Evolutionary conservation across 2,329 filamentous ascomycete species (phyloP).

Genomic region (Exutisphaerella laricina): DNA sequence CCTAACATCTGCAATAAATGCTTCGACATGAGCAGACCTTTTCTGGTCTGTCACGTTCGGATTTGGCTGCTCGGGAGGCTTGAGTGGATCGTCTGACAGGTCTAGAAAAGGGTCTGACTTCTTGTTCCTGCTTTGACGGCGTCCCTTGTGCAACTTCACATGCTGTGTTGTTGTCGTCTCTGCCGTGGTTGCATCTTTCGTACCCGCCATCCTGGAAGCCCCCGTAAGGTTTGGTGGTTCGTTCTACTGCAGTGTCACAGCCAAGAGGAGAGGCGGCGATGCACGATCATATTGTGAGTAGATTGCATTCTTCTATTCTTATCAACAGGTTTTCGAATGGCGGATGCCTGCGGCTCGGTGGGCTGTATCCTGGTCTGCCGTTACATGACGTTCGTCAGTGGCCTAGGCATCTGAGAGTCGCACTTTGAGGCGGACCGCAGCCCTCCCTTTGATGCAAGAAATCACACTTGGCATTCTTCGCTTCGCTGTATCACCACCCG

Average conservation of each 20-base stretch:
- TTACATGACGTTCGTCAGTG: neutral
- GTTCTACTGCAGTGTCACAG: conserved; percentile 17
- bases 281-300: conserved; percentile 1
- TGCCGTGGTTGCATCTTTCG: conserved; percentile 9
- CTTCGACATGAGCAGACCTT: conserved; percentile 6
- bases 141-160: conserved; percentile 5
- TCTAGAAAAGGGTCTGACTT: conserved; percentile 28
- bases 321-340: neutral
- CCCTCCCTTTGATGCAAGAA: neutral
- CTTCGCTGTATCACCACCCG: neutral
- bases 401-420: conserved; percentile 2
- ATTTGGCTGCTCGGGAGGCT: conserved; percentile 20
- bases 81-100: conserved; percentile 25
- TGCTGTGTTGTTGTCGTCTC: conserved; percentile 16
- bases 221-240: neutral
- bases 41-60: conserved; percentile 15
- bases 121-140: conserved; percentile 24
- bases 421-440: neutral
- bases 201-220: conserved; percentile 15
- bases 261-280: conserved; percentile 4
- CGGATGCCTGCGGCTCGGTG: conserved; percentile 4
- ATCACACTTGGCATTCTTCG: conserved; percentile 3
- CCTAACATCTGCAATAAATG: conserved; percentile 24
- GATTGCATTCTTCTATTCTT: conserved; percentile 7
- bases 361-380: neutral